phyloP scores from a whole-genome alignment of 2,329 filamentous ascomycete genomes.

The Pyrenochaeta sp. region DNA sequence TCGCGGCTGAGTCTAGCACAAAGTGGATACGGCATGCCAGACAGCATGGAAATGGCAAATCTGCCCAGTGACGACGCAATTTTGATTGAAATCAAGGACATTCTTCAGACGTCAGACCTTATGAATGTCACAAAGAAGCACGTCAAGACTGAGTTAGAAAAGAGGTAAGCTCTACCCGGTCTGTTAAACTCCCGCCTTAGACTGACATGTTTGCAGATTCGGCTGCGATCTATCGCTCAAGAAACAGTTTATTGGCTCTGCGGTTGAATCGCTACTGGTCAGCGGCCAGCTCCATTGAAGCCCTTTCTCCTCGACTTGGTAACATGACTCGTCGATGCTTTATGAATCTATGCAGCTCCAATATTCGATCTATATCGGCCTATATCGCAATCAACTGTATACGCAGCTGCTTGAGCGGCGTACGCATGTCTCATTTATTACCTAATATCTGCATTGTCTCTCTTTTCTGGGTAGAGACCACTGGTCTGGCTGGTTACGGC shows the following conservation, averaged over 20 bases:
- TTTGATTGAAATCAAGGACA: slow-evolving; percentile 92
- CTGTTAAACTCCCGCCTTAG: background rate
- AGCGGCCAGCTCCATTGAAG: slow-evolving; percentile 29
- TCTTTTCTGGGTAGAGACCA: slow-evolving; percentile 12
- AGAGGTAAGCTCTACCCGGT: slow-evolving; percentile 58
- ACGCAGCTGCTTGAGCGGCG: no score
- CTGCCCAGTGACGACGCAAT: slow-evolving; percentile 90
- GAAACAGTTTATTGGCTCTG: slow-evolving; percentile 80
- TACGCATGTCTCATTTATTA: background rate
- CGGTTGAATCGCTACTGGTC: slow-evolving; percentile 39
- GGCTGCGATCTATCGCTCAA: slow-evolving; percentile 85
- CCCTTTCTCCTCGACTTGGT: background rate
- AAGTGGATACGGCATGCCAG: slow-evolving; percentile 57
- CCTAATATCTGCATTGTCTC: slow-evolving; percentile 15
- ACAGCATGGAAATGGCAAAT: slow-evolving; percentile 73
- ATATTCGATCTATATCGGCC: slow-evolving; percentile 12
- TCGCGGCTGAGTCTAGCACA: slow-evolving; percentile 67
- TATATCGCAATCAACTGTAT: background rate
- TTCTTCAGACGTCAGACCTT: slow-evolving; percentile 87
- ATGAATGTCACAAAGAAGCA: slow-evolving; percentile 99
- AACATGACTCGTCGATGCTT: slow-evolving; percentile 14
- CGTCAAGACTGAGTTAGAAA: slow-evolving; percentile 92
- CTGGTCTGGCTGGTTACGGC: slow-evolving; percentile 6
- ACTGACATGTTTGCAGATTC: slow-evolving; percentile 62
- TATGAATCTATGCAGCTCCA: slow-evolving; percentile 26